Evolutionary conservation across 225 moss, liverwort and hornwort species (phyloP).

Genomic region (Bryoerythrophyllum caledonicum): DNA sequence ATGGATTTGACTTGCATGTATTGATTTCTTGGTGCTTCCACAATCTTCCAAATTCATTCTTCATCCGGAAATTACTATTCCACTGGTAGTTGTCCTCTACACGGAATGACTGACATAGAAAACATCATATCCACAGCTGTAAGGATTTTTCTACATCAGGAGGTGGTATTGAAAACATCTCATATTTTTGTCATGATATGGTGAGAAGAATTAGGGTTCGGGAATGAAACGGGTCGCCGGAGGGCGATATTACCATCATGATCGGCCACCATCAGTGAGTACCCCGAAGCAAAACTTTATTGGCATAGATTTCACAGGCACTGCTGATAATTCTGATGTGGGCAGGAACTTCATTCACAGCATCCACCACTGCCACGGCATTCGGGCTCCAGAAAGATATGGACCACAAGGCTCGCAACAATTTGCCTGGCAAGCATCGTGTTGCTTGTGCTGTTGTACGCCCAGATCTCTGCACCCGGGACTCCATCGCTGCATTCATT

Average conservation of each 20-base stretch:
- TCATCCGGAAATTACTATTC: too few relatives aligned
- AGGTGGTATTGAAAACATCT: too few relatives aligned
- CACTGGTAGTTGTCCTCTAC: too few relatives aligned
- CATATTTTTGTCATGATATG: too few relatives aligned
- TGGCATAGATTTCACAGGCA: not conserved
- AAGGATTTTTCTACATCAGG: too few relatives aligned
- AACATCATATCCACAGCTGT: too few relatives aligned
- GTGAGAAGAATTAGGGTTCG: conserved; percentile 5
- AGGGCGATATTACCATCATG: not conserved
- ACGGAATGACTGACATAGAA: too few relatives aligned
- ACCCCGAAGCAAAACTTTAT: not conserved
- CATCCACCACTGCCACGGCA: not conserved
- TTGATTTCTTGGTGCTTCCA: too few relatives aligned
- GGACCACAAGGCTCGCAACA: not conserved
- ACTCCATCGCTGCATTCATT: conserved; percentile 1
- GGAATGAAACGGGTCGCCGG: conserved; percentile 13
- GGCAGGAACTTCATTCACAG: conserved; percentile 7
- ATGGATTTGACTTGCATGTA: too few relatives aligned
- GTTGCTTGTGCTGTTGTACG: not conserved
- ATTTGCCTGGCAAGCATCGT: not conserved
- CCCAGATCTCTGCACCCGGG: not conserved
- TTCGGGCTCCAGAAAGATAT: not conserved
- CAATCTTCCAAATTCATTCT: too few relatives aligned
- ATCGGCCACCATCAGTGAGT: not conserved
- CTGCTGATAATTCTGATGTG: not conserved